Percentiles rank a stretch among this genome's conserved stretches.
phyloP scores from a whole-genome alignment of 768 basidiomycete species.

The Royoungia palumana region DNA sequence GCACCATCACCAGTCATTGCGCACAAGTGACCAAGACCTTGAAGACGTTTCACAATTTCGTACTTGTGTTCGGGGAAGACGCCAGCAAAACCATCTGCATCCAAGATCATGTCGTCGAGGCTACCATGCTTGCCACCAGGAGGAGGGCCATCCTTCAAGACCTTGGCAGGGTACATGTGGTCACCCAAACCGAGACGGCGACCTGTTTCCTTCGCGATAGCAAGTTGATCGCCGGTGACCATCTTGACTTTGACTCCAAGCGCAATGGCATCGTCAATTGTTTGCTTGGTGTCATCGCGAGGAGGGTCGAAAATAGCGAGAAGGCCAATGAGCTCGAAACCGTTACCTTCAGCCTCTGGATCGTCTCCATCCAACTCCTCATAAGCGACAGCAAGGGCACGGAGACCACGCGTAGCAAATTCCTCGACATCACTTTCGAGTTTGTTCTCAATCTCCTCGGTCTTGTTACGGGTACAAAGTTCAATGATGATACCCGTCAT shows the following conservation, averaged over 20 bases:
- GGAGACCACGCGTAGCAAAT: constrained; percentile 92
- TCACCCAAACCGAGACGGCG: constrained; percentile 97
- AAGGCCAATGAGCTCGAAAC: constrained; percentile 96
- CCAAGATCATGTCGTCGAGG: constrained; percentile 98
- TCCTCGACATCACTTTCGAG: constrained; percentile 96
- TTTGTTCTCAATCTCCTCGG: constrained; percentile 83
- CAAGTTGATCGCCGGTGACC: constrained; percentile 99
- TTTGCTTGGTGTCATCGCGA: constrained; percentile 97
- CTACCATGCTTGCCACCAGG: constrained; percentile 79
- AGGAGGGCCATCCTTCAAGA: constrained; percentile 94
- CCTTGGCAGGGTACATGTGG: constrained; percentile 99
- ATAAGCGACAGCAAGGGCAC: constrained; percentile 90
- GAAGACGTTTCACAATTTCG: constrained; percentile 98
- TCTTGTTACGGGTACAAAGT: constrained; percentile 96
- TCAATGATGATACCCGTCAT: constrained; percentile 99
- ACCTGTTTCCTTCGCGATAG: constrained; percentile 98
- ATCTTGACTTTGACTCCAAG: constrained; percentile 99
- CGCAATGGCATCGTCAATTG: constrained; percentile 92
- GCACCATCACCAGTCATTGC: constrained; percentile 99
- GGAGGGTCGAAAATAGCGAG: constrained; percentile 98
- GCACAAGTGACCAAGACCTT: constrained; percentile 91
- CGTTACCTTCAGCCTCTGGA: constrained; percentile 85
- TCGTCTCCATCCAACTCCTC: constrained; percentile 89
- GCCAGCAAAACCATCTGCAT: constrained; percentile 98
- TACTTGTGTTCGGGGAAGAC: constrained; percentile 99